A percentile compares a stretch with the other conserved stretches of the same genome.
Evolutionary conservation across 352 stramenopile species (phyloP).

Genomic region (Phytophthora megakarya): DNA sequence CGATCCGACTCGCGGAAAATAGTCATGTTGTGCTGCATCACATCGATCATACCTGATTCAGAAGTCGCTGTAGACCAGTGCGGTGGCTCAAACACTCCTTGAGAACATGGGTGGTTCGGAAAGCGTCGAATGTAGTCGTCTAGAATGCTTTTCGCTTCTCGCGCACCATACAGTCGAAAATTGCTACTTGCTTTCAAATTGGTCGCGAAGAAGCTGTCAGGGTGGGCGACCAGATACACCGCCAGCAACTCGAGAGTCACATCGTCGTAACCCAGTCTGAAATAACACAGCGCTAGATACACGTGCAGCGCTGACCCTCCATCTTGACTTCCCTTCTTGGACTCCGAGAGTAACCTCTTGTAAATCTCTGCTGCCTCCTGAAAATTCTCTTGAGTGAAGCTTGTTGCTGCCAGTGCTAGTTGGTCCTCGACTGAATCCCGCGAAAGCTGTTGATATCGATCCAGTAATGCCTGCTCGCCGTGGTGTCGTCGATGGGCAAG

Average conservation of each 20-base stretch:
- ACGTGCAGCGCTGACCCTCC: constrained; percentile 53
- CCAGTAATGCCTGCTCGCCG: constrained; percentile 82
- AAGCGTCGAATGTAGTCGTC: constrained; percentile 72
- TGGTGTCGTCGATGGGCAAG: constrained; percentile 41
- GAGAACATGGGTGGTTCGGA: constrained; percentile 39
- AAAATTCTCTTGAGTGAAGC: constrained; percentile 59
- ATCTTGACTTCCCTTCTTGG: constrained; percentile 22
- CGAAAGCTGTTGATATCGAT: constrained; percentile 67
- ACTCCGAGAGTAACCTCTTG: constrained; percentile 51
- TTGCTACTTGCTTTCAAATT: constrained; percentile 75
- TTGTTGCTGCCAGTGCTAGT: constrained; percentile 50
- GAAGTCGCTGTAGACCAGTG: constrained; percentile 1
- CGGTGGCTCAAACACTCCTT: constrained; percentile 1
- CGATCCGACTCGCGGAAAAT: constrained; percentile 47
- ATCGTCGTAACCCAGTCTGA: constrained; percentile 73
- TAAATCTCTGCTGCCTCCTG: constrained; percentile 74
- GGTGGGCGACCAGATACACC: constrained; percentile 55
- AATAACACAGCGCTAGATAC: constrained; percentile 82
- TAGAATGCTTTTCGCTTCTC: constrained; percentile 79
- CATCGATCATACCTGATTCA: constrained; percentile 30
- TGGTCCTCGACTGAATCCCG: constrained; percentile 37
- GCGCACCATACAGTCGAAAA: constrained; percentile 60
- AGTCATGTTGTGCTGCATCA: constrained; percentile 58
- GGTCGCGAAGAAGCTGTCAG: constrained; percentile 65
- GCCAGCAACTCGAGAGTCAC: constrained; percentile 65